Conservation (phyloP, 495 filamentous ascomycete genomes). For the Lasiosphaeris hirsuta region DNA sequence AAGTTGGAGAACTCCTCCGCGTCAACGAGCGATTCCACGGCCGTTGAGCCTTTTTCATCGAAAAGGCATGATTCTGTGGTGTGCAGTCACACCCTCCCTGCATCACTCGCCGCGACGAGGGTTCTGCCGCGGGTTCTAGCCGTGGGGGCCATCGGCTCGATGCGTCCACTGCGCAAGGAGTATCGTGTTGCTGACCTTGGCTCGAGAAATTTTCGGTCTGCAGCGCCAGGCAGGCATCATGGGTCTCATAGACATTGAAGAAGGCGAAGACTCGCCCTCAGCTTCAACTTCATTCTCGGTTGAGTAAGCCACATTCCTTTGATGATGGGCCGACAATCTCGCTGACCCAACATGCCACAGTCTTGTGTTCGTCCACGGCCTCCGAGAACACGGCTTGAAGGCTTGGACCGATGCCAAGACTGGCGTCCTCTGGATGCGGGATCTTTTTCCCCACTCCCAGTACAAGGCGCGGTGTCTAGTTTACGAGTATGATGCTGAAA, state of each 20-base stretch:
- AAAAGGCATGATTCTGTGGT: no score
- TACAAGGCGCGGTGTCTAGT: slow-evolving; percentile 1
- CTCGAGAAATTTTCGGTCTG: background rate
- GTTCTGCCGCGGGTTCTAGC: background rate
- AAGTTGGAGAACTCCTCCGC: no score
- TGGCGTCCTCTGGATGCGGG: slow-evolving; percentile 3
- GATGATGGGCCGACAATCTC: background rate
- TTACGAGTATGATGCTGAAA: slow-evolving; percentile 5
- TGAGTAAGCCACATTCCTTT: slow-evolving; percentile 2
- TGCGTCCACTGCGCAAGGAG: background rate
- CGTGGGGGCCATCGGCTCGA: background rate
- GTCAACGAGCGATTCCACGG: no score
- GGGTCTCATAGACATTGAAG: slow-evolving; percentile 4
- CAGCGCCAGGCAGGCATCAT: background rate
- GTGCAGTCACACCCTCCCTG: no score
- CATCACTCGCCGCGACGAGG: no score
- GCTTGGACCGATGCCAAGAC: slow-evolving; percentile 7
- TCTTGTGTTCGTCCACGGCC: slow-evolving; percentile 5
- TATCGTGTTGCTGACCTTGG: background rate
- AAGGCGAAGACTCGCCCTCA: background rate
- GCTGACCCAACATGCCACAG: background rate
- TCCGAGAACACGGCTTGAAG: background rate
- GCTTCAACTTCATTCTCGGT: background rate
- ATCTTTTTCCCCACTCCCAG: background rate
- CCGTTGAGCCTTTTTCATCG: no score